Evolutionary conservation across 345 rosid species (phyloP).

Genomic region (Combretum micranthum): DNA sequence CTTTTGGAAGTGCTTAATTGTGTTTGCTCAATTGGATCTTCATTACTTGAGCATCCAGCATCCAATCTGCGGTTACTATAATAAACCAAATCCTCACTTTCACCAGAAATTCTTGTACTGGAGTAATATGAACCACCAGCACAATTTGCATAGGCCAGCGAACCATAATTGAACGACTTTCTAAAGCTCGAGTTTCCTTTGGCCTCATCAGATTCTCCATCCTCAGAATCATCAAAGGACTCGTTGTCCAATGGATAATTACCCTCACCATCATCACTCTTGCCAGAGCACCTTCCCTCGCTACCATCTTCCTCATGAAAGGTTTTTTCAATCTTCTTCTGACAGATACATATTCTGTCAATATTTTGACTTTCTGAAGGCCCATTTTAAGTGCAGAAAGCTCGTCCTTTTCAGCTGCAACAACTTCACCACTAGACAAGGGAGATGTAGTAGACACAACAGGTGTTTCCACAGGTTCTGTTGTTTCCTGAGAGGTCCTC

Average conservation of each 20-base stretch:
- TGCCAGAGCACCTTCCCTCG: slow-evolving; percentile 56
- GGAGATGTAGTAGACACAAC: slow-evolving; percentile 51
- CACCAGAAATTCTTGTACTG: slow-evolving; percentile 31
- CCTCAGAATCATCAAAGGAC: slow-evolving; percentile 73
- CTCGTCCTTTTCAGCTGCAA: slow-evolving; percentile 54
- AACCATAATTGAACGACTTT: slow-evolving; percentile 78
- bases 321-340: slow-evolving; percentile 60
- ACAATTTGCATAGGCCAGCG: slow-evolving; percentile 70
- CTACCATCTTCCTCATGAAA: slow-evolving; percentile 61
- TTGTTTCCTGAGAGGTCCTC: slow-evolving; percentile 51
- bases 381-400: slow-evolving; percentile 83
- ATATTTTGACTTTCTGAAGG: slow-evolving; percentile 73
- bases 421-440: slow-evolving; percentile 40
- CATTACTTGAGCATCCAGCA: slow-evolving; percentile 39
- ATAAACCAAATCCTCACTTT: slow-evolving; percentile 75
- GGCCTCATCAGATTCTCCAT: slow-evolving; percentile 71
- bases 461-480: slow-evolving; percentile 42
- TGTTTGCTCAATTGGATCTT: slow-evolving; percentile 44
- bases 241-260: slow-evolving; percentile 77
- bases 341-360: slow-evolving; percentile 62
- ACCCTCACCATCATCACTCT: slow-evolving; percentile 71
- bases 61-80: slow-evolving; percentile 70
- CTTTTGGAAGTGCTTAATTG: slow-evolving; percentile 47
- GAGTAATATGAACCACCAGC: slow-evolving; percentile 67
- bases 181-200: slow-evolving; percentile 37